These are phyloP conservation scores for Colletotrichum tofieldiae DNA, from an alignment of 2,329 filamentous ascomycete species.

Conservation along the genomic window DNA sequence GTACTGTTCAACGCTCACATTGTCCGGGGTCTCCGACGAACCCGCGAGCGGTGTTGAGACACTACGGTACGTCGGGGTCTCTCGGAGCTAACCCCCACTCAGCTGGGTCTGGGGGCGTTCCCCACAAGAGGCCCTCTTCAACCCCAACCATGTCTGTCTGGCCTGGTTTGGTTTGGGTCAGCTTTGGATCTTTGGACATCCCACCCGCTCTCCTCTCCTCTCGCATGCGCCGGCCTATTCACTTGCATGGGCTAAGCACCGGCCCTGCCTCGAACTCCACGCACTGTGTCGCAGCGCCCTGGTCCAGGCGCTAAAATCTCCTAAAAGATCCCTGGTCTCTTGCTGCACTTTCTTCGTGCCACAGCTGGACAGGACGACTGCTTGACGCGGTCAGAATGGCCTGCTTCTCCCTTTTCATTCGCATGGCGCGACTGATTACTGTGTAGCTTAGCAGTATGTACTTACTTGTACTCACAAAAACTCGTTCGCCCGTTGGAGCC, in stretches of 20 bases:
- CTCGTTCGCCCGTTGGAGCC: neutral
- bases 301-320: slow-evolving; percentile 23
- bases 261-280: slow-evolving; percentile 2
- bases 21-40: neutral
- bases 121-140: slow-evolving; percentile 23
- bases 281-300: slow-evolving; percentile 38
- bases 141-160: slow-evolving; percentile 15
- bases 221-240: slow-evolving; percentile 4
- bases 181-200: slow-evolving; percentile 18
- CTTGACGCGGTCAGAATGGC: slow-evolving; percentile 20
- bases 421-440: slow-evolving; percentile 7
- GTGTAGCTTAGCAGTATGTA: neutral
- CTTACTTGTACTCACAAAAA: slow-evolving; percentile 10
- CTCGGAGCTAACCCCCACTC: slow-evolving; percentile 34
- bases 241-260: slow-evolving; percentile 16
- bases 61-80: slow-evolving; percentile 1
- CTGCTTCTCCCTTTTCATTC: neutral
- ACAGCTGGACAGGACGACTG: slow-evolving; percentile 8
- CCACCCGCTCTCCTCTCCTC: slow-evolving; percentile 14
- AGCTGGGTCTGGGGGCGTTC: slow-evolving; percentile 9
- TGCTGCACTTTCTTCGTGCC: slow-evolving; percentile 25
- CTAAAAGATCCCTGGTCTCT: slow-evolving; percentile 19
- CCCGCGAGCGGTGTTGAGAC: neutral
- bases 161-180: slow-evolving; percentile 5
- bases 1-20: neutral